Conservation (phyloP, 495 filamentous ascomycete genomes). For the Margaritispora aquatica region DNA sequence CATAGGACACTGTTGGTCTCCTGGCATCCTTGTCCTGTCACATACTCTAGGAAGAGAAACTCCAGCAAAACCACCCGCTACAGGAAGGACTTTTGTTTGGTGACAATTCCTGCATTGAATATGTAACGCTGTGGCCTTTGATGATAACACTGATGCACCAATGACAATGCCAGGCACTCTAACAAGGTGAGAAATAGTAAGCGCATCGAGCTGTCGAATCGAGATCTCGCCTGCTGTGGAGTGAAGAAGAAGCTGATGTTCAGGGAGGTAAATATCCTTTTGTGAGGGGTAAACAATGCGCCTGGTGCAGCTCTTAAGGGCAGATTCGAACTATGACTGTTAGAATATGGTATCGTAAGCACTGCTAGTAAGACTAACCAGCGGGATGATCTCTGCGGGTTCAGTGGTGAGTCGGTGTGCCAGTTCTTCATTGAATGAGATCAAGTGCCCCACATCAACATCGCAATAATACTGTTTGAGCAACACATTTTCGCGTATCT, state of each 20-base stretch:
- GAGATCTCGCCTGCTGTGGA: slow-evolving; percentile 85
- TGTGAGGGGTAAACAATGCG: slow-evolving; percentile 80
- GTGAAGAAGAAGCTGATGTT: slow-evolving; percentile 94
- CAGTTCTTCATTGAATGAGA: slow-evolving; percentile 94
- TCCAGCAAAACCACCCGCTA: slow-evolving; percentile 81
- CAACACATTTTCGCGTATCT: slow-evolving; percentile 91
- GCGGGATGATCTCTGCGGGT: slow-evolving; percentile 85
- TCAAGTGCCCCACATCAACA: slow-evolving; percentile 92
- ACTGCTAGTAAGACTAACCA: slow-evolving; percentile 46
- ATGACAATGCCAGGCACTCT: slow-evolving; percentile 97
- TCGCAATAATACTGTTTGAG: slow-evolving; percentile 96
- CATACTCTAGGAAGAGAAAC: slow-evolving; percentile 78
- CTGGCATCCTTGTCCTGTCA: slow-evolving; percentile 38
- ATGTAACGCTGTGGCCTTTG: slow-evolving; percentile 81
- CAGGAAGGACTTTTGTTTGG: slow-evolving; percentile 60
- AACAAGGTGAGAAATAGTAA: slow-evolving; percentile 89
- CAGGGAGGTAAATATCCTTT: slow-evolving; percentile 62
- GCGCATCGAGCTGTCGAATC: slow-evolving; percentile 89
- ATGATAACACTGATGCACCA: slow-evolving; percentile 92
- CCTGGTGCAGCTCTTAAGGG: slow-evolving; percentile 84
- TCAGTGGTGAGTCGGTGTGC: slow-evolving; percentile 87
- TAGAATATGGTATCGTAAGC: background rate
- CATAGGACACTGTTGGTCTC: slow-evolving; percentile 67
- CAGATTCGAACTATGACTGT: slow-evolving; percentile 70
- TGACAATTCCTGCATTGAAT: slow-evolving; percentile 89